Conservation (phyloP, 345 rosid species). For the Durio zibethinus region DNA sequence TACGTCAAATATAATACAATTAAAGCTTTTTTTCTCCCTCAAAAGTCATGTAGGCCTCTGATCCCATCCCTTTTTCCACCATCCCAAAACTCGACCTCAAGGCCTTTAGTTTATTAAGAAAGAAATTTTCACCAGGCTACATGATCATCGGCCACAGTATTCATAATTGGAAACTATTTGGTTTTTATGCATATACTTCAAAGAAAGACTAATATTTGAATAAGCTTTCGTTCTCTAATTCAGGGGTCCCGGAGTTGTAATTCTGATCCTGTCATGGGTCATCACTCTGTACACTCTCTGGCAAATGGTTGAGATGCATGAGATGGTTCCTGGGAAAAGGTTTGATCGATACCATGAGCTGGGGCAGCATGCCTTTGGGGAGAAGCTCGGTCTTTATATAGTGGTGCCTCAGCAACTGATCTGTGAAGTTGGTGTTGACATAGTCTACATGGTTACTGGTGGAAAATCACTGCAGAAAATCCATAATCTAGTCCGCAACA, state of each 20-base stretch:
- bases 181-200: no score
- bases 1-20: not conserved
- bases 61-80: no score
- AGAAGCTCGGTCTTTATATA: constrained; percentile 72
- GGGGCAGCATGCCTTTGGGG: constrained; percentile 77
- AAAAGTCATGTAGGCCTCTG: no score
- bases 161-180: no score
- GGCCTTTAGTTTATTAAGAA: not conserved
- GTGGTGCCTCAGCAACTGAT: constrained; percentile 80
- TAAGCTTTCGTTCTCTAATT: not conserved
- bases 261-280: constrained; percentile 46
- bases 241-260: constrained; percentile 59
- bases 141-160: no score
- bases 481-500: constrained; percentile 40
- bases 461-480: constrained; percentile 67
- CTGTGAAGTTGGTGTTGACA: constrained; percentile 60
- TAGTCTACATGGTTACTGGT: constrained; percentile 87
- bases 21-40: no score
- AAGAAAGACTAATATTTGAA: not conserved
- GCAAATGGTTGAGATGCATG: constrained; percentile 95
- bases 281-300: constrained; percentile 61
- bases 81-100: no score
- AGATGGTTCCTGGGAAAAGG: constrained; percentile 70
- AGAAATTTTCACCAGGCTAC: no score
- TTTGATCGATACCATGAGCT: constrained; percentile 80